These are phyloP conservation scores for Leccinum subatratum DNA, from an alignment of 1,284 basidiomycete genomes.

Conservation along the genomic window DNA sequence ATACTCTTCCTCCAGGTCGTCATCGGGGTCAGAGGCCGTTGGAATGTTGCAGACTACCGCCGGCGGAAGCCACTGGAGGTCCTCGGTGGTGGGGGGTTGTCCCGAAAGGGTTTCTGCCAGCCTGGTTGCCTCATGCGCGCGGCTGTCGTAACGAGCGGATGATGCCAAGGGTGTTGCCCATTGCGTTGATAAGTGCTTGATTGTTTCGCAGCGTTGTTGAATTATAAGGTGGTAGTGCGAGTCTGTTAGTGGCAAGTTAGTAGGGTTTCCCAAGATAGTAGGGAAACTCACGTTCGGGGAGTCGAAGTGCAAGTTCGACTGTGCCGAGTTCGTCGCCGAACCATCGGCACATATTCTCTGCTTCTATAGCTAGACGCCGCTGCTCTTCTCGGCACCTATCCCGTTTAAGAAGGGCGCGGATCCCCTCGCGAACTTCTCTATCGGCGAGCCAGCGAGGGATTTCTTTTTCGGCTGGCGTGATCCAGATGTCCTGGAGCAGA, in stretches of 20 bases:
- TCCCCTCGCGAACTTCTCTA: not conserved
- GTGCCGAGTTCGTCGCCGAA: not conserved
- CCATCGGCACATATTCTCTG: not conserved
- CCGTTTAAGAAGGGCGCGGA: not conserved
- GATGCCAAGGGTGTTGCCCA: not conserved
- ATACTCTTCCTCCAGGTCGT: not conserved
- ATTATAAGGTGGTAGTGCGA: not conserved
- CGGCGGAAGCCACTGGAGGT: not conserved
- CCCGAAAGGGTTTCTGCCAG: not conserved
- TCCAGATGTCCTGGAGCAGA: not conserved
- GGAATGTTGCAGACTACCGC: not conserved
- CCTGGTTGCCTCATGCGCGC: not conserved
- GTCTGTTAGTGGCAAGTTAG: not conserved
- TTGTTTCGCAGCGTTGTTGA: not conserved
- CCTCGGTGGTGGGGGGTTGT: not conserved
- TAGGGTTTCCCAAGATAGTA: not conserved
- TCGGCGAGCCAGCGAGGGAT: not conserved
- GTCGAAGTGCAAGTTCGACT: not conserved
- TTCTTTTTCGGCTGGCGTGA: not conserved
- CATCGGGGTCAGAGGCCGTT: no score
- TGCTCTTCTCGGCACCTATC: not conserved
- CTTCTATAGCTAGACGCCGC: not conserved
- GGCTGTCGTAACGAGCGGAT: not conserved
- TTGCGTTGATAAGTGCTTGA: not conserved
- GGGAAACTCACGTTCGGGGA: not conserved